Base-by-base conservation (phyloP, 805 yeast genomes). In the Candida cerambycidarum region DNA sequence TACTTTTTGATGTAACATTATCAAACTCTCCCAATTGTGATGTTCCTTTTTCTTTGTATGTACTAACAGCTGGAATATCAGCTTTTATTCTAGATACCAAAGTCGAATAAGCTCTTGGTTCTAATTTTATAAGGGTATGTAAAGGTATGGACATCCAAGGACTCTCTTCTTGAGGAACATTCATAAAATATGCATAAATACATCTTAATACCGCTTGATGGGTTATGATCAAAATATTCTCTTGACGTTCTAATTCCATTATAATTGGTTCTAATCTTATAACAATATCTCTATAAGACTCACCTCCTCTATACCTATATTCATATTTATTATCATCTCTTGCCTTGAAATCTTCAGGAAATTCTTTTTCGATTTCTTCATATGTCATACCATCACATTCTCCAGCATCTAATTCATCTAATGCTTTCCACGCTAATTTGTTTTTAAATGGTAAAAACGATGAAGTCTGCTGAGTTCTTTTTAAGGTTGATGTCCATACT, bases 101-200 rank as follows among this genome's bases (percentile, higher is more conserved):
- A 0, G 99, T 90, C 38, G 83, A 83, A 57, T 88, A 90, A 0
- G 99, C 97, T 44, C 95, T 76, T n/a, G 97, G 97, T 61, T 93
- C 98, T 49, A 93, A 71, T 59, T 89, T 85, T 56, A 93, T 93
- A 61, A 93, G 69, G 0, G 99, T 93, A 60, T 93, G 99, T 55
- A 93, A 71, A 5, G 99, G 99, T 45, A 93, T 95, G 30, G 95
- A 88, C 96, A 93, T 89, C 99, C 99, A 93, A 4, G 99, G 99
- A 45, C 90, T 80, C 62, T 89, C 92, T 55, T 92, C 97, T 62
- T 92, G 98, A 4, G 97, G 97, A 14, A 93, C 95, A 60, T 93
- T 92, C 98, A 93, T 93, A 60, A 90, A 93, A 64, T 93, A 93
- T 6, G 99, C 98, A 64, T 93, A 93, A 40, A 93, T 83, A 60